These are phyloP conservation scores for Sporothrix variecibatus DNA, from an alignment of 2,329 filamentous ascomycete species.

Conservation along the genomic window DNA sequence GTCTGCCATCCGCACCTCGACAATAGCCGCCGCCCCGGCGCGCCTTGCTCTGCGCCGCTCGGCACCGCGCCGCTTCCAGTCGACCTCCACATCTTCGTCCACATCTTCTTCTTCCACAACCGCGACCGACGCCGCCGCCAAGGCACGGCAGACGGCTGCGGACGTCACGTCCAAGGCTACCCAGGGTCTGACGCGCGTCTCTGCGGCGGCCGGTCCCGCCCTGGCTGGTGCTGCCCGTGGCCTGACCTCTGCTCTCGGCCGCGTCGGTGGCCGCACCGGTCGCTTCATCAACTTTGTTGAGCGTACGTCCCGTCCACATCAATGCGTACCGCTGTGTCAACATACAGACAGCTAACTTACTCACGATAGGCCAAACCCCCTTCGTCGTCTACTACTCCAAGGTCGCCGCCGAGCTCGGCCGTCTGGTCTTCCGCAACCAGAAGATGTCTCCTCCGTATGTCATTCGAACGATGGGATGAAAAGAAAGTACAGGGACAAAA, in stretches of 20 bases:
- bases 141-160: conserved; percentile 45
- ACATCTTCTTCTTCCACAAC: conserved; percentile 51
- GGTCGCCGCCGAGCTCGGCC: conserved; percentile 83
- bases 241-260: conserved; percentile 66
- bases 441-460: conserved; percentile 96
- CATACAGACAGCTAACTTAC: neutral
- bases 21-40: conserved; percentile 41
- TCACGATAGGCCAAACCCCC: conserved; percentile 72
- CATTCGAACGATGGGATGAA: conserved; percentile 30
- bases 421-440: conserved; percentile 83
- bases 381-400: conserved; percentile 88
- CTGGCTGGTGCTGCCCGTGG: conserved; percentile 72
- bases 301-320: conserved; percentile 62
- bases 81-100: conserved; percentile 49
- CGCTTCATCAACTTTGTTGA: conserved; percentile 77
- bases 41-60: conserved; percentile 34
- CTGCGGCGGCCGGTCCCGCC: conserved; percentile 76
- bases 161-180: conserved; percentile 65
- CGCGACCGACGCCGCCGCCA: conserved; percentile 47
- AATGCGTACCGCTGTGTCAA: neutral
- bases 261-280: conserved; percentile 81
- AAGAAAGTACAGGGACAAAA: neutral
- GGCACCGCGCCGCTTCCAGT: conserved; percentile 61
- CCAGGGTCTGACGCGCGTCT: conserved; percentile 79
- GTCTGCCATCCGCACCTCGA: conserved; percentile 44